Evolutionary conservation across 2,329 filamentous ascomycete species (phyloP).

Genomic region (Ceratocystis colombiana): DNA sequence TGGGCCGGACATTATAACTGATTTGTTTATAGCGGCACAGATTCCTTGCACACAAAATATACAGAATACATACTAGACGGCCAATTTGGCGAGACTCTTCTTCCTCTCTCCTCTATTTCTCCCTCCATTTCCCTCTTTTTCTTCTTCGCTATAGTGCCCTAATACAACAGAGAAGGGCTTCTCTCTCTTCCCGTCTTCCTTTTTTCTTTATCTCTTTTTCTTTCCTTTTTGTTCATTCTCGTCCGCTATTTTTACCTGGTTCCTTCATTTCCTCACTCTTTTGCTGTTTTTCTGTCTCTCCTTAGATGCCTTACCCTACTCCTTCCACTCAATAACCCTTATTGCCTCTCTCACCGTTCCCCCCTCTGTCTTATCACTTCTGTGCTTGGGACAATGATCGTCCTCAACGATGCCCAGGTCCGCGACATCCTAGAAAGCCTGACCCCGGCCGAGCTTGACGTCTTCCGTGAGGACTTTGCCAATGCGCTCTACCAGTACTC

Average conservation of each 20-base stretch:
- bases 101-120: neutral
- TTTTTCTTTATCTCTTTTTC: neutral
- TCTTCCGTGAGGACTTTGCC: conserved; percentile 41
- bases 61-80: too few relatives aligned
- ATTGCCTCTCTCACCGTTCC: neutral
- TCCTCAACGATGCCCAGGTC: conserved; percentile 50
- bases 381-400: conserved; percentile 40
- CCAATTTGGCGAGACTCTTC: neutral
- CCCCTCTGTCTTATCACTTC: neutral
- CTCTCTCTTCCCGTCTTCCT: neutral
- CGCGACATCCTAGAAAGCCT: conserved; percentile 45
- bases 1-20: too few relatives aligned
- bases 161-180: too few relatives aligned
- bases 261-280: neutral
- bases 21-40: too few relatives aligned
- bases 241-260: neutral
- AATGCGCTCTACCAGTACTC: conserved; percentile 53
- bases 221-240: neutral
- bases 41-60: too few relatives aligned
- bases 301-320: neutral
- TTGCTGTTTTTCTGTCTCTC: neutral
- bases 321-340: neutral
- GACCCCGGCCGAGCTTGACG: conserved; percentile 42
- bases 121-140: neutral
- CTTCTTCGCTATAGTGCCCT: neutral